Conservation (phyloP, 352 stramenopile species). For the Pythium chondricola region DNA sequence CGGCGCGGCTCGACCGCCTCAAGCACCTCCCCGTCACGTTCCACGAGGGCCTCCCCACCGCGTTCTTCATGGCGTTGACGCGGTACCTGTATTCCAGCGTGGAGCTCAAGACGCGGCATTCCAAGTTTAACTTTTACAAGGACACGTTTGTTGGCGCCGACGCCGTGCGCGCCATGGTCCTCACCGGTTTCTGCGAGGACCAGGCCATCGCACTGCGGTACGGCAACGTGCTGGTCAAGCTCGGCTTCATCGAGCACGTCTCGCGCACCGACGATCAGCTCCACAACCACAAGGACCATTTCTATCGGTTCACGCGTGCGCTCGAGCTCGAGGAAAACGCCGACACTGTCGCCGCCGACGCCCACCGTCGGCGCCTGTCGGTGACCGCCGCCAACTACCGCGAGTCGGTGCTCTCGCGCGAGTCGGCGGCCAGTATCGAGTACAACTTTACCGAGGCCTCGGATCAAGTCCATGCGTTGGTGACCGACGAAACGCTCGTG, state of each 20-base stretch:
- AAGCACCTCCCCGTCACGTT: conserved; percentile 75
- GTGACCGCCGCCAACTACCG: conserved; percentile 67
- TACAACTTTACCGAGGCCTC: conserved; percentile 74
- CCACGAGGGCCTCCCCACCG: conserved; percentile 66
- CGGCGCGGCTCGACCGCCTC: conserved; percentile 59
- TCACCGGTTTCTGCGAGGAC: conserved; percentile 75
- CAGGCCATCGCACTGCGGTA: conserved; percentile 56
- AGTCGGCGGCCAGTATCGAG: conserved; percentile 45
- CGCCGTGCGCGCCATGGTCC: conserved; percentile 63
- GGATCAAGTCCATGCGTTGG: conserved; percentile 73
- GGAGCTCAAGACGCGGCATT: conserved; percentile 79
- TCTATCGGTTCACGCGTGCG: conserved; percentile 75
- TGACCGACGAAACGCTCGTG: conserved; percentile 70
- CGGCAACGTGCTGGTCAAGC: conserved; percentile 74
- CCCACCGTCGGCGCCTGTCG: conserved; percentile 30
- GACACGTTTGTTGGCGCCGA: conserved; percentile 77
- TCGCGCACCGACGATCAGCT: conserved; percentile 69
- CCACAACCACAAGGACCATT: conserved; percentile 81
- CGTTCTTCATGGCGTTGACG: conserved; percentile 70
- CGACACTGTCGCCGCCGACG: conserved; percentile 27
- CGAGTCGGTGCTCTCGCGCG: conserved; percentile 65
- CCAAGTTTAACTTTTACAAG: conserved; percentile 85
- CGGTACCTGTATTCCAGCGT: conserved; percentile 71
- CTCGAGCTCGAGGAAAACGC: conserved; percentile 59
- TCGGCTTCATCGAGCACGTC: conserved; percentile 81